Conservation (phyloP, 1,284 basidiomycete genomes). For the Athelia sp. region DNA sequence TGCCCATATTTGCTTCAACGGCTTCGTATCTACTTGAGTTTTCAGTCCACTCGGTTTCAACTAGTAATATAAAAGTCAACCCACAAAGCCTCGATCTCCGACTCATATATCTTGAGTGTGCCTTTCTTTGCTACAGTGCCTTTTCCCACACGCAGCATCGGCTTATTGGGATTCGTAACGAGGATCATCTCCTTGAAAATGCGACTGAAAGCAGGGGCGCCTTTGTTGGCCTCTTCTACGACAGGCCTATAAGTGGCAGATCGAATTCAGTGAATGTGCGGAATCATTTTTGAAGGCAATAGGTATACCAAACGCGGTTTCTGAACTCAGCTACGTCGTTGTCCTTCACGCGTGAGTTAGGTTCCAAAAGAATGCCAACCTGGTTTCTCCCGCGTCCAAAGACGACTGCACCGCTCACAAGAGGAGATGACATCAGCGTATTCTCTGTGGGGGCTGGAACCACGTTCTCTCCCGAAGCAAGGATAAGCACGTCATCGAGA, state of each 20-base stretch:
- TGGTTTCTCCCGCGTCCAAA: constrained; percentile 7
- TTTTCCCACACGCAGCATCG: constrained; percentile 6
- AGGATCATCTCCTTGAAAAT: constrained; percentile 14
- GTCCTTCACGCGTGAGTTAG: background rate
- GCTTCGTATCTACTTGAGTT: constrained; percentile 26
- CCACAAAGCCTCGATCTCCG: constrained; percentile 9
- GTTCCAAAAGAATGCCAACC: constrained; percentile 8
- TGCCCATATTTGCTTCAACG: constrained; percentile 16
- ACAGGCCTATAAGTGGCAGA: constrained; percentile 7
- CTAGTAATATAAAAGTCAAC: background rate
- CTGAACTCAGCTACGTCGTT: background rate
- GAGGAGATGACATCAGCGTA: constrained; percentile 3
- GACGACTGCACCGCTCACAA: constrained; percentile 4
- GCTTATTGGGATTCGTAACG: constrained; percentile 5
- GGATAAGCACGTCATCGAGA: constrained; percentile 6
- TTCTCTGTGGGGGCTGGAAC: constrained; percentile 5
- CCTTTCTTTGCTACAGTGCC: constrained; percentile 9
- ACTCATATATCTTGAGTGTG: constrained; percentile 5
- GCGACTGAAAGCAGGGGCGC: constrained; percentile 14
- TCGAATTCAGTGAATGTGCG: background rate
- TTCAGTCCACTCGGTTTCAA: background rate
- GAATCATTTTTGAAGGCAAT: background rate
- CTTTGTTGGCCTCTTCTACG: constrained; percentile 13
- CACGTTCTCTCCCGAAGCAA: constrained; percentile 7
- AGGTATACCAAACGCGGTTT: background rate